Evolutionary conservation across 2,329 filamentous ascomycete genomes (phyloP), one percentile per base, ranked within the genome.

Genomic region (Aspergillus sp.): DNA sequence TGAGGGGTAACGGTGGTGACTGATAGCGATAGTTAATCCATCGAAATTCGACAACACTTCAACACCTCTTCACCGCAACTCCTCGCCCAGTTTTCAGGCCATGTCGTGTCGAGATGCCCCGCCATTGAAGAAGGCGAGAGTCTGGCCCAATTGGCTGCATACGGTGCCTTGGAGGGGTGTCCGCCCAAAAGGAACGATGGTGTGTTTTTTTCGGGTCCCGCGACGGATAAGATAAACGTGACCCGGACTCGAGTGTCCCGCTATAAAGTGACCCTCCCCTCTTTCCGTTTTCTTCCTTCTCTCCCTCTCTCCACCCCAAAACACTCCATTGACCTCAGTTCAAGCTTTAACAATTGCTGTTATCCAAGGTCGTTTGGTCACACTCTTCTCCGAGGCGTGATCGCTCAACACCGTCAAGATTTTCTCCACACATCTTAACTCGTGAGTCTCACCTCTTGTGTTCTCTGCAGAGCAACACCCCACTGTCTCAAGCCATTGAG

Each of bases 361-460:
- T 63, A 63, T 72, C 66, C 27, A 42, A 46, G 82, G 84, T 83
- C 22, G 39, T 61, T 54, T 51, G 56, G 60, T 64, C 63, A 61
- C 83, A 83, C 84, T 82, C 67, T 66, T 79, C 79, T 65, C 61
- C 68, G 77, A 75, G 80, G 77, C 71, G 82, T 86, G 86, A 80
- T 89, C 87, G 79, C 72, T 67, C 64, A 74, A 72, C 68, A 83
- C 82, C 88, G 89, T 85, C 91, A 96, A 90, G 82, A 96, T 91
- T 93, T 97, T 96, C 89, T 93, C 92, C 84, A 97, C 96, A 82
- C 89, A 96, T 71, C 89, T 97, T 70, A 95, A 95, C 86, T 96
- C 92, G 93, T 96, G 85, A 77, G 91, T 81, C 30, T 33, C 41
- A 53, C 62, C 47, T 27, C 42, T n/a, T 24, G 49, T 45, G 27